Conservation (phyloP, 2,329 filamentous ascomycete species). For the Fusarium dimerum region DNA sequence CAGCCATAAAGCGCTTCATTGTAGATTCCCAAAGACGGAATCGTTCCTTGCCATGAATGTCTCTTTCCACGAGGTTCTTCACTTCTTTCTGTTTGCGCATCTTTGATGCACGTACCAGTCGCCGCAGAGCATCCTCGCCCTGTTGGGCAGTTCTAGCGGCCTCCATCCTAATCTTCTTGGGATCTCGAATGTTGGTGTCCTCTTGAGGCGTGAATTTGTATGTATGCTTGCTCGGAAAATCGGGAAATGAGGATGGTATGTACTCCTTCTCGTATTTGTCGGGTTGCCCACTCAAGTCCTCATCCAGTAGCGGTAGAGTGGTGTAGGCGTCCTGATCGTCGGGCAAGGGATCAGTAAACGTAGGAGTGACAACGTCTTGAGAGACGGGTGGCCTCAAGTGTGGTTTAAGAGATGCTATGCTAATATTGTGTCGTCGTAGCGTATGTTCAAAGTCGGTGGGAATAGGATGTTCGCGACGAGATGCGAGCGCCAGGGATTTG, state of each 20-base stretch:
- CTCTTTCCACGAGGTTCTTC: slow-evolving; percentile 55
- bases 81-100: slow-evolving; percentile 66
- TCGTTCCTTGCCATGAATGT: slow-evolving; percentile 53
- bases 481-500: slow-evolving; percentile 47
- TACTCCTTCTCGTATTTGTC: slow-evolving; percentile 58
- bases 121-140: slow-evolving; percentile 61
- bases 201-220: slow-evolving; percentile 61
- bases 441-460: slow-evolving; percentile 60
- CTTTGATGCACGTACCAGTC: slow-evolving; percentile 62
- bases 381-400: slow-evolving; percentile 57
- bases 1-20: slow-evolving; percentile 56
- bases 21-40: slow-evolving; percentile 62
- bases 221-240: slow-evolving; percentile 65
- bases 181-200: slow-evolving; percentile 48
- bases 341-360: slow-evolving; percentile 40
- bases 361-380: slow-evolving; percentile 38
- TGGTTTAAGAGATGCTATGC: slow-evolving; percentile 52
- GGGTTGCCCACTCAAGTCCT: slow-evolving; percentile 57
- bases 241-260: slow-evolving; percentile 60
- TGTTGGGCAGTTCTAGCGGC: slow-evolving; percentile 61
- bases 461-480: slow-evolving; percentile 54
- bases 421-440: slow-evolving; percentile 53
- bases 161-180: slow-evolving; percentile 60
- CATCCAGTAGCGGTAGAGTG: slow-evolving; percentile 48
- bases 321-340: slow-evolving; percentile 43